These are phyloP conservation scores for Astrothelium subdiscretum DNA, from an alignment of 495 filamentous ascomycete genomes.

Conservation along the genomic window DNA sequence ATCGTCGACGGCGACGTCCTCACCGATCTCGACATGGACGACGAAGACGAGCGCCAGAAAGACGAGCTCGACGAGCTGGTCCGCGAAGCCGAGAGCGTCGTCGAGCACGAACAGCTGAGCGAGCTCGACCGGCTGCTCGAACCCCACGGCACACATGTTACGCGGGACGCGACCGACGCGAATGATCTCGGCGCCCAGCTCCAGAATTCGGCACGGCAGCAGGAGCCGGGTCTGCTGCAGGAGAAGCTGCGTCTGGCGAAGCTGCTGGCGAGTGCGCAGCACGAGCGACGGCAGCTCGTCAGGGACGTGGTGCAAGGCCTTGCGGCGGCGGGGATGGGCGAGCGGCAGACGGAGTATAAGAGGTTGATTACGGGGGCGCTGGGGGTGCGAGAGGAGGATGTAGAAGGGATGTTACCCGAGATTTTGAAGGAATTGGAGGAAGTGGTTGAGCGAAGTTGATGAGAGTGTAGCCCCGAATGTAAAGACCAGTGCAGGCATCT, in stretches of 20 bases:
- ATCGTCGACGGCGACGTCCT: constrained; percentile 20
- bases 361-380: constrained; percentile 30
- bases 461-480: constrained; percentile 18
- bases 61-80: constrained; percentile 40
- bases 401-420: constrained; percentile 31
- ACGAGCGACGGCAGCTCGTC: constrained; percentile 21
- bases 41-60: constrained; percentile 36
- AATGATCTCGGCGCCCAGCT: not conserved
- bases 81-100: constrained; percentile 58
- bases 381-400: constrained; percentile 28
- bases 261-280: constrained; percentile 16
- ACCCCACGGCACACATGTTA: not conserved
- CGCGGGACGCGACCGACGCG: not conserved
- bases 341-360: constrained; percentile 25
- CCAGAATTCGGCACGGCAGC: not conserved
- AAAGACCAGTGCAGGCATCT: not conserved
- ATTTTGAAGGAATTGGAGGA: constrained; percentile 44
- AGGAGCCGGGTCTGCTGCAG: constrained; percentile 7
- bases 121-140: constrained; percentile 9
- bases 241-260: constrained; percentile 20
- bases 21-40: constrained; percentile 42
- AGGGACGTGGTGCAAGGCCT: constrained; percentile 21
- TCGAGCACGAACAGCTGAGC: constrained; percentile 44
- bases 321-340: constrained; percentile 23
- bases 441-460: constrained; percentile 28